Evolutionary conservation across 2,329 filamentous ascomycete species (phyloP).

Genomic region (Microcyclospora pomicola): DNA sequence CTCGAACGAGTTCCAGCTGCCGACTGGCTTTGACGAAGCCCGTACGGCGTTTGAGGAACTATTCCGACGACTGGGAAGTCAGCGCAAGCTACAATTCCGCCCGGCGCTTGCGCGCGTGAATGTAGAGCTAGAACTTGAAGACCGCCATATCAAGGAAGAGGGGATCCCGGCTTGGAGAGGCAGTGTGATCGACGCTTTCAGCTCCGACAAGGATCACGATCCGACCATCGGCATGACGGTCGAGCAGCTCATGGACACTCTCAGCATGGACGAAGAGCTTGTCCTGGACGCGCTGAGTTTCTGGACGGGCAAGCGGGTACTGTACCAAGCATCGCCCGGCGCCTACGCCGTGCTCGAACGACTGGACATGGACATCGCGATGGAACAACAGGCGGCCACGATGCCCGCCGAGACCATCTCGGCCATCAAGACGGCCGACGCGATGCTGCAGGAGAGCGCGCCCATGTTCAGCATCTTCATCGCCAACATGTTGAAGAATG

Average conservation of each 20-base stretch:
- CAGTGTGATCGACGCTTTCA: slow-evolving; percentile 74
- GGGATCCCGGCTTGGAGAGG: slow-evolving; percentile 76
- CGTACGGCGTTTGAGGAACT: slow-evolving; percentile 53
- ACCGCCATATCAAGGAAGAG: slow-evolving; percentile 56
- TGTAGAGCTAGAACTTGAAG: slow-evolving; percentile 69
- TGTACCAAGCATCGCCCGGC: slow-evolving; percentile 40
- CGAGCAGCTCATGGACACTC: slow-evolving; percentile 34
- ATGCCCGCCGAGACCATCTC: slow-evolving; percentile 28
- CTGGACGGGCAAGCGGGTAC: slow-evolving; percentile 56
- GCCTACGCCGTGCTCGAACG: slow-evolving; percentile 57
- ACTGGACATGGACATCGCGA: slow-evolving; percentile 28
- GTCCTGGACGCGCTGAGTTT: slow-evolving; percentile 53
- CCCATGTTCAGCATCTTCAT: slow-evolving; percentile 85
- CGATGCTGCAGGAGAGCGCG: slow-evolving; percentile 53
- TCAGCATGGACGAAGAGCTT: slow-evolving; percentile 63
- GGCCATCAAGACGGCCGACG: slow-evolving; percentile 38
- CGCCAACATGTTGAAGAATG: slow-evolving; percentile 87
- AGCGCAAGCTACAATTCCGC: slow-evolving; percentile 79
- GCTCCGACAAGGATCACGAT: slow-evolving; percentile 27
- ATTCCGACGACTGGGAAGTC: slow-evolving; percentile 68
- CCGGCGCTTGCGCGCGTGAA: slow-evolving; percentile 66
- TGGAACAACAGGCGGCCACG: slow-evolving; percentile 20
- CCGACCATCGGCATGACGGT: slow-evolving; percentile 19
- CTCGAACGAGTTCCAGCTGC: slow-evolving; percentile 53
- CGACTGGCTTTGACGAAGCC: slow-evolving; percentile 33